phyloP scores from a whole-genome alignment of 768 basidiomycete genomes.

The Ramaria sp. region DNA sequence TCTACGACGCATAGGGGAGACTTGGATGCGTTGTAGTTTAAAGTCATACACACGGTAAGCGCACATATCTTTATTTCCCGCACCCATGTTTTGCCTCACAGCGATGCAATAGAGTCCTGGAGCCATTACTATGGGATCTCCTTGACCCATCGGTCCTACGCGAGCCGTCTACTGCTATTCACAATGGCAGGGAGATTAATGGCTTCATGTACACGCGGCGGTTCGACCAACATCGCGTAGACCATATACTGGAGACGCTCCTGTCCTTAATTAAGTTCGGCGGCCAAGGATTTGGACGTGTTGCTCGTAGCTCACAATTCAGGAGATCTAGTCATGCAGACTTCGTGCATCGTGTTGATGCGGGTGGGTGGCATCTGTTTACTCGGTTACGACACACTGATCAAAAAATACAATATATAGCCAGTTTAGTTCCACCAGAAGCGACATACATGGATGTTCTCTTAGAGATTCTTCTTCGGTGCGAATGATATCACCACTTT shows the following conservation, averaged over 20 bases:
- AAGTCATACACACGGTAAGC: constrained; percentile 82
- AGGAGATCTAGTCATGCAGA: constrained; percentile 26
- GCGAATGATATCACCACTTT: constrained; percentile 13
- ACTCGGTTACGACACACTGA: background rate
- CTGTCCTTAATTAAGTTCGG: constrained; percentile 22
- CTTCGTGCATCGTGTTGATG: constrained; percentile 49
- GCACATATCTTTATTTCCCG: background rate
- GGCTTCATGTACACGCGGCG: constrained; percentile 60
- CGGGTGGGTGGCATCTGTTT: constrained; percentile 31
- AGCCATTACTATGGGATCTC: constrained; percentile 74
- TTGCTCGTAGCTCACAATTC: constrained; percentile 45
- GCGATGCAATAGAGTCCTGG: constrained; percentile 53
- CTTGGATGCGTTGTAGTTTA: constrained; percentile 94
- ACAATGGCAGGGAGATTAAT: constrained; percentile 57
- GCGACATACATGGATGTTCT: constrained; percentile 70
- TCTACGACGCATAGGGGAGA: constrained; percentile 74
- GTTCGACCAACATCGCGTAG: constrained; percentile 58
- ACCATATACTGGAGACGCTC: constrained; percentile 68
- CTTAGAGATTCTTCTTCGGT: constrained; percentile 67
- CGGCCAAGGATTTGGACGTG: constrained; percentile 75
- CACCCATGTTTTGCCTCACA: constrained; percentile 3
- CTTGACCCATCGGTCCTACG: constrained; percentile 59
- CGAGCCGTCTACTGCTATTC: constrained; percentile 34
- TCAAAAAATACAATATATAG: constrained; percentile 13
- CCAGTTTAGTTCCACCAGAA: constrained; percentile 36